Evolutionary conservation across 139 green algal genomes (phyloP).

Genomic region (Tetraselmis striata): DNA sequence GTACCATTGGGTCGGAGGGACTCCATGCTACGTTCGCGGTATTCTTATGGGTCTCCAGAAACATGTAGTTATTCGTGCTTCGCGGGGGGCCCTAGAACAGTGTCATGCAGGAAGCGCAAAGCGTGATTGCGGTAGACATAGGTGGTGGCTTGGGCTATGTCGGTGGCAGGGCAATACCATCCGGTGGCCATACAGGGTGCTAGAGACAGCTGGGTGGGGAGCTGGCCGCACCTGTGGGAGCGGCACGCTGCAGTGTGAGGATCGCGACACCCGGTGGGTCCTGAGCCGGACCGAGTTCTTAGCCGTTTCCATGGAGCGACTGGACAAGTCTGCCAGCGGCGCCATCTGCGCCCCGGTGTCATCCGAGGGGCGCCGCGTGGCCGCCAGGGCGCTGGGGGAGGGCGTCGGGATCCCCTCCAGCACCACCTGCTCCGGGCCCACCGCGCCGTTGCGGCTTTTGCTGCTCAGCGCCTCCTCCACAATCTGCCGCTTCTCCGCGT

Average conservation of each 20-base stretch:
- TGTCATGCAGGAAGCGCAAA: too few relatives aligned
- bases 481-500: background rate
- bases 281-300: background rate
- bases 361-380: background rate
- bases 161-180: too few relatives aligned
- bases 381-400: background rate
- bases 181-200: too few relatives aligned
- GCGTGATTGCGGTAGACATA: too few relatives aligned
- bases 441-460: background rate
- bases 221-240: background rate
- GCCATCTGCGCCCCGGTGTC: background rate
- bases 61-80: background rate
- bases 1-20: background rate
- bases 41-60: too few relatives aligned
- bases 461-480: background rate
- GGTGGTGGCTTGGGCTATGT: too few relatives aligned
- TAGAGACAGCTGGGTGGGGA: background rate
- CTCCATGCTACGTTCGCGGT: background rate
- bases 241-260: background rate
- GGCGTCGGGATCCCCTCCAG: background rate
- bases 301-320: too few relatives aligned
- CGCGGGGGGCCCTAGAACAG: too few relatives aligned
- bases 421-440: background rate
- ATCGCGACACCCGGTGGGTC: background rate
- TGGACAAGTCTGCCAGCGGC: background rate